Evolutionary conservation across 768 basidiomycete genomes (phyloP), one percentile per base, ranked within the genome.

Genomic region (Lyophyllum atratum): DNA sequence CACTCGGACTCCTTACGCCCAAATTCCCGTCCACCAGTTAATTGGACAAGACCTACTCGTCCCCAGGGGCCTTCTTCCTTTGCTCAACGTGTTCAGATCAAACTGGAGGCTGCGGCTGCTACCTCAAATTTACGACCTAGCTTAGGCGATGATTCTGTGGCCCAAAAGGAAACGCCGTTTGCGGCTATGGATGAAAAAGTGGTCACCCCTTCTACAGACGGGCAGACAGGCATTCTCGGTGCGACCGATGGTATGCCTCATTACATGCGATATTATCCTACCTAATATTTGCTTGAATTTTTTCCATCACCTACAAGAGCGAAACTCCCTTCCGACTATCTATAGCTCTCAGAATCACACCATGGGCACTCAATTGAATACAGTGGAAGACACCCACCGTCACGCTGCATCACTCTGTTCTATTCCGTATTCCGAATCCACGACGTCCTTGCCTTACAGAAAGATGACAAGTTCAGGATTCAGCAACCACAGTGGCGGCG

Each of bases 41-140:
- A 28, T 25, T 42, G 39, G 46, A 26, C 51, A 9, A 39, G 52
- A 34, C 37, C 49, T 21, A 37, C 43, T 51, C 50, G 42, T 29
- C 54, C 54, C 14, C 58, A 49, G 24, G 57, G 57, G 42, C 71
- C 68, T 19, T 73, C 78, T 19, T 73, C 74, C 4, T 82, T 85
- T 67, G 66, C 78, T 33, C 60, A 63, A 31, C 79, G 78, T 46
- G 74, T 80, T 4, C 74, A 77, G 54, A 74, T 79, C 51, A 81
- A 79, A 60, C 66, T 74, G 25, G 63, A 68, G 40, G 66, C 65
- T 25, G 62, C 59, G 7, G 54, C 55, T 25, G 40, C 37, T n/a
- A 25, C 52, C 24, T 40, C 25, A 14, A 46, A 29, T 40, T 24
- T 6, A 53, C n/a, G 21, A 46, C 31, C 2, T 25, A 40, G 37